These are phyloP conservation scores for Mycena vitilis DNA, from an alignment of 768 basidiomycete genomes.

Conservation along the genomic window DNA sequence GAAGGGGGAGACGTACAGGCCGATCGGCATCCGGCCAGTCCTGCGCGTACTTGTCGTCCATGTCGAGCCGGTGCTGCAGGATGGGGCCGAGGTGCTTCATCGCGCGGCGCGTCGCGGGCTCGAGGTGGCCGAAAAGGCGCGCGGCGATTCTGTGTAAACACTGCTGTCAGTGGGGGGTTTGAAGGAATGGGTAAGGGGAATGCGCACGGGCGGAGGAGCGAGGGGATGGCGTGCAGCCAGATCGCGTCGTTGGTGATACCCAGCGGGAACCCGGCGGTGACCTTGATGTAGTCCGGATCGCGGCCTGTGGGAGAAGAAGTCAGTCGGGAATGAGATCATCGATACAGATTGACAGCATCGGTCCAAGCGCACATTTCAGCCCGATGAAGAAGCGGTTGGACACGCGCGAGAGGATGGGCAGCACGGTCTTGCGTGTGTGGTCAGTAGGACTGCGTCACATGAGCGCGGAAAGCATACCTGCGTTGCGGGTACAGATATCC, in stretches of 20 bases:
- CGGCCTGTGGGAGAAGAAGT: slow-evolving; percentile 18
- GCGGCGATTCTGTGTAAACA: slow-evolving; percentile 12
- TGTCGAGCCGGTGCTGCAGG: slow-evolving; percentile 26
- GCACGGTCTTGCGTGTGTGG: slow-evolving; percentile 4
- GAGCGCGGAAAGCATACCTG: slow-evolving; percentile 7
- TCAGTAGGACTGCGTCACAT: neutral
- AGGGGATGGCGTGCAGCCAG: slow-evolving; percentile 15
- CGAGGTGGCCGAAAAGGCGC: slow-evolving; percentile 21
- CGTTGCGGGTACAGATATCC: slow-evolving; percentile 29
- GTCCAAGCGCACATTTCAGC: slow-evolving; percentile 14
- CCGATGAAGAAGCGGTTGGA: slow-evolving; percentile 31
- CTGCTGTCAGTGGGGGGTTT: neutral
- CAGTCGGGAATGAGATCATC: neutral
- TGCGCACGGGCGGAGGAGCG: slow-evolving; percentile 26
- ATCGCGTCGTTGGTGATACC: slow-evolving; percentile 14
- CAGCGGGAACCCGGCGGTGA: slow-evolving; percentile 19
- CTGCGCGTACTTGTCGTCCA: slow-evolving; percentile 30
- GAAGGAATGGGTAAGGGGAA: too few species aligned
- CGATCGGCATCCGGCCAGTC: slow-evolving; percentile 26
- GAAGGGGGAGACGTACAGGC: slow-evolving; percentile 12
- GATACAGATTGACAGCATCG: neutral
- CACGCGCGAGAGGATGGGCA: slow-evolving; percentile 21
- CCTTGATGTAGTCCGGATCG: slow-evolving; percentile 23
- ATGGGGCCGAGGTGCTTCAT: slow-evolving; percentile 27
- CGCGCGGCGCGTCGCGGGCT: neutral